Evolutionary conservation across 306 rosid species (phyloP).

Genomic region (Crataegus laevigata): DNA sequence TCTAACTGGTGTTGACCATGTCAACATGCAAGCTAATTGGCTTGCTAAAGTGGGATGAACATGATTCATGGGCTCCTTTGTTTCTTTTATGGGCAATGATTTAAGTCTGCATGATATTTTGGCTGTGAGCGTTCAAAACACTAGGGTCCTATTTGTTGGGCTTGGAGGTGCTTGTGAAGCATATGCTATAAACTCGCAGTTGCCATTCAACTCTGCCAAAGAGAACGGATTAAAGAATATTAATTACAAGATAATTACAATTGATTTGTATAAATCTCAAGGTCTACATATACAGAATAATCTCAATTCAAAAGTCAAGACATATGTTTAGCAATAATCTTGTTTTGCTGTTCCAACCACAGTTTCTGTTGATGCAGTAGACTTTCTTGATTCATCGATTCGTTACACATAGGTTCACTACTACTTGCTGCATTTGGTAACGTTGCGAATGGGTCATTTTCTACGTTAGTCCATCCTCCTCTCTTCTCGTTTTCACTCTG

Average conservation of each 20-base stretch:
- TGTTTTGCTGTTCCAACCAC: constrained; percentile 76
- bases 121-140: neutral
- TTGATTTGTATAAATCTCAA: neutral
- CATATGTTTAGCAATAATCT: constrained; percentile 57
- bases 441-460: constrained; percentile 51
- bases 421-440: constrained; percentile 6
- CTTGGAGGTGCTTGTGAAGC: neutral
- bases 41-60: neutral
- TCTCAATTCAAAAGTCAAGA: constrained; percentile 11
- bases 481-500: neutral
- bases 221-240: neutral
- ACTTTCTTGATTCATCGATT: constrained; percentile 26
- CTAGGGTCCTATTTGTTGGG: neutral
- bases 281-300: neutral
- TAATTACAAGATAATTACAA: neutral
- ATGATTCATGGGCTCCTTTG: neutral
- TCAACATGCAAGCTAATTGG: neutral
- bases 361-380: constrained; percentile 37
- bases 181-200: neutral
- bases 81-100: neutral
- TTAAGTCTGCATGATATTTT: no score
- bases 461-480: neutral
- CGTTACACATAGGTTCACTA: constrained; percentile 6
- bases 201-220: neutral
- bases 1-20: neutral